These are phyloP conservation scores for Linum trigynum DNA, from an alignment of 345 rosid species.

Conservation along the genomic window DNA sequence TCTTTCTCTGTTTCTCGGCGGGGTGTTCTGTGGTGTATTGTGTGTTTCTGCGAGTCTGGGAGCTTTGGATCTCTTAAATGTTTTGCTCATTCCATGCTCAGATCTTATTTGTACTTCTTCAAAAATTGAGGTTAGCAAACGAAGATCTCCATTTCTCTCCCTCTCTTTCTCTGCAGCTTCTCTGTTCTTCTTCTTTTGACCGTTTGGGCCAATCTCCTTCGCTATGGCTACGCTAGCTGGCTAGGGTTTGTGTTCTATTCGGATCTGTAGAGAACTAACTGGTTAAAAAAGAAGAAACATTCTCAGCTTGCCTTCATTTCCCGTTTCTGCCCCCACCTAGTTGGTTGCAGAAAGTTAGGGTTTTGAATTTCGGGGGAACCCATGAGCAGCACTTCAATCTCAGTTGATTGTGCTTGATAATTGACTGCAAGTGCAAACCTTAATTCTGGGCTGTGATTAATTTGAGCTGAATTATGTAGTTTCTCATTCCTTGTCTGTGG, in stretches of 20 bases:
- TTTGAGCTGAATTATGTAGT: slow-evolving; percentile 1
- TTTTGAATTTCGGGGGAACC: slow-evolving; percentile 1
- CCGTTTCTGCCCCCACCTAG: neutral
- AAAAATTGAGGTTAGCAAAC: slow-evolving; percentile 24
- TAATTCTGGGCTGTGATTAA: neutral
- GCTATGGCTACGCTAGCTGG: neutral
- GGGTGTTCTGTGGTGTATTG: neutral
- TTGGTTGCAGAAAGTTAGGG: slow-evolving; percentile 11
- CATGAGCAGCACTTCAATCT: neutral
- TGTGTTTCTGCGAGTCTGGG: neutral
- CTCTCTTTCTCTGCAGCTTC: neutral
- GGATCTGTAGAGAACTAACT: neutral
- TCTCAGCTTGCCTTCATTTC: neutral
- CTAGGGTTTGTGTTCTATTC: slow-evolving; percentile 6
- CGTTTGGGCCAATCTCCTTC: neutral
- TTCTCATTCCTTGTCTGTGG: neutral
- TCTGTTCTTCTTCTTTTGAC: neutral
- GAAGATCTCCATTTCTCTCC: neutral
- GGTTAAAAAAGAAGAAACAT: neutral
- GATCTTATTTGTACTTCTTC: slow-evolving; percentile 25
- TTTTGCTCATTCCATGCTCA: slow-evolving; percentile 32
- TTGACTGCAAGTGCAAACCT: neutral
- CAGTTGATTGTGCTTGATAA: neutral
- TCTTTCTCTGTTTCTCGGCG: neutral
- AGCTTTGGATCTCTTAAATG: slow-evolving; percentile 20